Evolutionary conservation across 495 filamentous ascomycete species (phyloP).

Genomic region (Bryoglossum gracile): DNA sequence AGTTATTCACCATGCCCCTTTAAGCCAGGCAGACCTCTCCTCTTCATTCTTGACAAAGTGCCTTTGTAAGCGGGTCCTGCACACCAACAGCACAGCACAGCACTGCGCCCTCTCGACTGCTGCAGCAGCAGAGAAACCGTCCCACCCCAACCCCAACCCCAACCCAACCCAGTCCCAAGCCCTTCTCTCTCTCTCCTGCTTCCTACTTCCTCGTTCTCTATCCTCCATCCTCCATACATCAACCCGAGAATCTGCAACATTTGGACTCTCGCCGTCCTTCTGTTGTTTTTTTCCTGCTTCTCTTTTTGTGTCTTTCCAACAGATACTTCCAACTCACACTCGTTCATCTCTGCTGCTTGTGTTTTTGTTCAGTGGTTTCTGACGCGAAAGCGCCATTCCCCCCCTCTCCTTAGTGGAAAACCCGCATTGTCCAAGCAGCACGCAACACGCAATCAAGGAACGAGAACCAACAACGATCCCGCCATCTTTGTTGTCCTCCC

Average conservation of each 20-base stretch:
- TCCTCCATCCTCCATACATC: slow-evolving; percentile 26
- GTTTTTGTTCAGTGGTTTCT: slow-evolving; percentile 9
- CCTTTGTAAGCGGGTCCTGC: not conserved
- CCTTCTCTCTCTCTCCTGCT: not conserved
- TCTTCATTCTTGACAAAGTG: slow-evolving; percentile 14
- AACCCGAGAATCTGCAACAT: slow-evolving; percentile 17
- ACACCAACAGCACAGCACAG: slow-evolving; percentile 4
- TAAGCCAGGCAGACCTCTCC: not conserved
- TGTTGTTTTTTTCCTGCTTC: not conserved
- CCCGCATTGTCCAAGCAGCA: slow-evolving; percentile 22
- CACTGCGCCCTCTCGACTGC: not conserved
- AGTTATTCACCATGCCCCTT: slow-evolving; percentile 1
- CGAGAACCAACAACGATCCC: slow-evolving; percentile 7
- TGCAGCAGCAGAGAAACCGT: not conserved
- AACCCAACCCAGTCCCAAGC: not conserved
- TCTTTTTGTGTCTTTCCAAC: slow-evolving; percentile 1
- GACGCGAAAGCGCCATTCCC: slow-evolving; percentile 22
- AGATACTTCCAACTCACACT: slow-evolving; percentile 1
- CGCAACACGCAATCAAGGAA: slow-evolving; percentile 17
- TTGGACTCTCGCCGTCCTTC: slow-evolving; percentile 5
- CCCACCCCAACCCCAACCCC: no score
- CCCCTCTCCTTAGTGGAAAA: slow-evolving; percentile 21
- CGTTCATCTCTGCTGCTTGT: slow-evolving; percentile 5
- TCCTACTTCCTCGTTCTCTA: slow-evolving; percentile 24
- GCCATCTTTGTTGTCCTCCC: not conserved